phyloP scores from a whole-genome alignment of 331 rosid genomes.

The Saraca asoca region DNA sequence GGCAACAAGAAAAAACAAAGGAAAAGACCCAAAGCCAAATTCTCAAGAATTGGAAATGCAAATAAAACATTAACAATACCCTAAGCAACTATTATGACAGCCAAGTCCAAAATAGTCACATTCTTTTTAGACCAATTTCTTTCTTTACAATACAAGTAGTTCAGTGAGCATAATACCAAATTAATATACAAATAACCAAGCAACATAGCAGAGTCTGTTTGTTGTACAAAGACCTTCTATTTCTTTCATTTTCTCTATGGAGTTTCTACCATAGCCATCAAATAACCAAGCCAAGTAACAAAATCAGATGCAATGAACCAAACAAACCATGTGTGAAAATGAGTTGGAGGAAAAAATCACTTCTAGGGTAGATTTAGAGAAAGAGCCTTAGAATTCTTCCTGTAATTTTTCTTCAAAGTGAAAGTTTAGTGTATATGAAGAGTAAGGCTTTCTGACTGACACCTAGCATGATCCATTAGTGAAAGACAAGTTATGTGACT shows the following conservation, averaged over 20 bases:
- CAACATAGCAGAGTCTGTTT: constrained; percentile 38
- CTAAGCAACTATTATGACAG: too few relatives aligned
- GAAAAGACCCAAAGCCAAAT: too few relatives aligned
- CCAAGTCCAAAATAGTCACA: too few relatives aligned
- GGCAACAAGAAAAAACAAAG: constrained; percentile 50
- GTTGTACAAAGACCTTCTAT: constrained; percentile 26
- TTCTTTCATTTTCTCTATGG: constrained; percentile 27
- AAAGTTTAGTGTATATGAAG: too few relatives aligned
- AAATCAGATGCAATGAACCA: constrained; percentile 45
- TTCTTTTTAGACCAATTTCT: constrained; percentile 43
- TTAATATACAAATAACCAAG: constrained; percentile 43
- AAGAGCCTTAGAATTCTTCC: too few relatives aligned
- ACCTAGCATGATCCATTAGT: too few relatives aligned
- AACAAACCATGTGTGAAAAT: constrained; percentile 51
- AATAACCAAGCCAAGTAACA: constrained; percentile 42
- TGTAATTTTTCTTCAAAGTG: too few relatives aligned
- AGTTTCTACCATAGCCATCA: constrained; percentile 42
- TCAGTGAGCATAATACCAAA: constrained; percentile 43
- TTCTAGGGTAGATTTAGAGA: too few relatives aligned
- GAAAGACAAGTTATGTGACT: too few relatives aligned
- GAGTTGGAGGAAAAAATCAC: constrained; percentile 46
- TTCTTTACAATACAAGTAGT: constrained; percentile 26
- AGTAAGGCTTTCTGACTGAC: too few relatives aligned
- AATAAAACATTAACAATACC: too few relatives aligned
- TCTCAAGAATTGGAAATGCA: too few relatives aligned